These are phyloP conservation scores for Phialophora macrospora DNA, from an alignment of 2,329 filamentous ascomycete genomes.

Conservation along the genomic window DNA sequence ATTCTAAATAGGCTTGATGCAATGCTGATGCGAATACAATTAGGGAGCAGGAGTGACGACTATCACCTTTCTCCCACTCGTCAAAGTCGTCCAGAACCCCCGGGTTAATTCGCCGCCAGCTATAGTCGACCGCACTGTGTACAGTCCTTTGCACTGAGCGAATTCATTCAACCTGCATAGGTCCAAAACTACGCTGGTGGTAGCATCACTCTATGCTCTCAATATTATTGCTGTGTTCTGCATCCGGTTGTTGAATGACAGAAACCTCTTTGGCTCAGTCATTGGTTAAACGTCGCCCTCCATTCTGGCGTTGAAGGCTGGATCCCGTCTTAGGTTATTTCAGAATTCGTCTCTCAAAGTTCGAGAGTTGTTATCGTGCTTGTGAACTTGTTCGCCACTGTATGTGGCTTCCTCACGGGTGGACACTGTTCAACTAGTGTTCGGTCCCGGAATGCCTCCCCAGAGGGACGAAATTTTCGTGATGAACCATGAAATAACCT, in stretches of 20 bases:
- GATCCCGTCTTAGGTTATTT: not conserved
- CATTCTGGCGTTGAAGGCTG: not conserved
- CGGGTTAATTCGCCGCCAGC: no score
- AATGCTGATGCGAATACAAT: no score
- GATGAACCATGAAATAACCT: not conserved
- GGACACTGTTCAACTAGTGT: not conserved
- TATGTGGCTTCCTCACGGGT: not conserved
- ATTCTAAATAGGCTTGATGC: no score
- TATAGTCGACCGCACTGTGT: conserved; percentile 48
- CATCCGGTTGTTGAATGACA: conserved; percentile 25
- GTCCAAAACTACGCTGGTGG: conserved; percentile 14
- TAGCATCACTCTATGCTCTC: conserved; percentile 21
- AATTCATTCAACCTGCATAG: conserved; percentile 41
- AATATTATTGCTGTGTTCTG: conserved; percentile 21
- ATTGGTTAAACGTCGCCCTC: not conserved
- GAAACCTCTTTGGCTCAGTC: not conserved
- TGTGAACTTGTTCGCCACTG: not conserved
- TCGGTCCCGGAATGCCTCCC: not conserved
- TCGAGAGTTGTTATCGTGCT: not conserved
- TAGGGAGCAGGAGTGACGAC: no score
- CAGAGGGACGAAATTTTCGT: not conserved
- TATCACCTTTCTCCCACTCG: no score
- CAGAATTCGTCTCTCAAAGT: not conserved
- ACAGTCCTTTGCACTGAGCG: conserved; percentile 42
- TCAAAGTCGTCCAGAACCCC: no score